These are phyloP conservation scores for Kernera saxatilis DNA, from an alignment of 345 rosid genomes.

Conservation along the genomic window DNA sequence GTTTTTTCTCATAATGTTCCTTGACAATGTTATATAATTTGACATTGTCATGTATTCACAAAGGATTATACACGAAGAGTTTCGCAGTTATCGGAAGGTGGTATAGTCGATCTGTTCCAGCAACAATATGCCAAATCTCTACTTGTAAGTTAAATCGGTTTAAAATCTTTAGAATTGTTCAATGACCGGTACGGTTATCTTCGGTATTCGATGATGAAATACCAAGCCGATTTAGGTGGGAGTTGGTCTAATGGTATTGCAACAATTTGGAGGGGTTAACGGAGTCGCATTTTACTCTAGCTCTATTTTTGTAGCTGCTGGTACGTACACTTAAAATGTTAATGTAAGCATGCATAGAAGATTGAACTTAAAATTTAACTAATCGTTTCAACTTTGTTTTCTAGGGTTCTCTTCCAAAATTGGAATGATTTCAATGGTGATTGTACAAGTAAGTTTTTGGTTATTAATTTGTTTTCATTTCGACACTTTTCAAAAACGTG, in stretches of 20 bases:
- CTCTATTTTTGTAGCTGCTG: slow-evolving; percentile 45
- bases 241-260: slow-evolving; percentile 72
- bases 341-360: background rate
- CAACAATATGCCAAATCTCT: slow-evolving; percentile 32
- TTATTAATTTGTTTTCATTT: background rate
- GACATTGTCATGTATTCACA: background rate
- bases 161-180: background rate
- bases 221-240: slow-evolving; percentile 38
- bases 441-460: slow-evolving; percentile 51
- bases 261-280: slow-evolving; percentile 76
- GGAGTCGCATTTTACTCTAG: slow-evolving; percentile 51
- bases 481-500: background rate
- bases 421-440: slow-evolving; percentile 71
- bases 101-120: slow-evolving; percentile 33
- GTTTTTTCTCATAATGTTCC: background rate
- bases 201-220: background rate
- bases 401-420: slow-evolving; percentile 64
- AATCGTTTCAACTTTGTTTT: background rate
- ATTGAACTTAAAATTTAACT: background rate
- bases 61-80: slow-evolving; percentile 41
- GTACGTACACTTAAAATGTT: slow-evolving; percentile 15
- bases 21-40: background rate
- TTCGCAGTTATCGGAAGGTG: slow-evolving; percentile 25
- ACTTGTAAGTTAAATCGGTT: slow-evolving; percentile 27
- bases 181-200: background rate